These are phyloP conservation scores for Purshia tridentata DNA, from an alignment of 306 rosid species.

Conservation along the genomic window DNA sequence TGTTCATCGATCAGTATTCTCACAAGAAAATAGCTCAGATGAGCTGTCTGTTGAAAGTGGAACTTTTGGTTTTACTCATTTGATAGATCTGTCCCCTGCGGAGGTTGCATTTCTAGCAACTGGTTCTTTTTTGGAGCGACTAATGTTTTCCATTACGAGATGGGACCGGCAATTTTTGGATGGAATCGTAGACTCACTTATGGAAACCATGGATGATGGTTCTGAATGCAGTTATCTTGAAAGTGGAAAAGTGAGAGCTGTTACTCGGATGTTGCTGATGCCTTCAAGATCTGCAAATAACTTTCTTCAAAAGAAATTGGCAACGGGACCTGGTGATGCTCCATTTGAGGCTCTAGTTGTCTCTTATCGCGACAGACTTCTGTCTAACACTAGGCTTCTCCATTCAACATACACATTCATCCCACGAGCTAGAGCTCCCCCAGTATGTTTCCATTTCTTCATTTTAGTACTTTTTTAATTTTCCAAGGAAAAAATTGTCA, in stretches of 20 bases:
- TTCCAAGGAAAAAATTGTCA: conserved; percentile 2
- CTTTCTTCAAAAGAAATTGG: conserved; percentile 47
- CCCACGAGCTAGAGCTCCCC: conserved; percentile 89
- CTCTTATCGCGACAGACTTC: conserved; percentile 66
- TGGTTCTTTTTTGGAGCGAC: conserved; percentile 70
- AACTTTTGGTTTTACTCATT: conserved; percentile 77
- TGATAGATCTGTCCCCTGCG: conserved; percentile 80
- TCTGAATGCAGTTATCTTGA: conserved; percentile 55
- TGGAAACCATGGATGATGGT: conserved; percentile 51
- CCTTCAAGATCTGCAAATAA: conserved; percentile 63
- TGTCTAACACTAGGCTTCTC: conserved; percentile 73
- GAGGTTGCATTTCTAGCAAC: conserved; percentile 82
- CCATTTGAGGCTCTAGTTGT: conserved; percentile 85
- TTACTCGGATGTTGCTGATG: conserved; percentile 75
- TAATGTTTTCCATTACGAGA: conserved; percentile 72
- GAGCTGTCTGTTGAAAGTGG: conserved; percentile 48
- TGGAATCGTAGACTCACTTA: conserved; percentile 54
- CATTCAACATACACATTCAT: conserved; percentile 85
- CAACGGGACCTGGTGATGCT: conserved; percentile 60
- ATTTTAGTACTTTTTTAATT: conserved; percentile 7
- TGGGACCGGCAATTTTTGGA: conserved; percentile 59
- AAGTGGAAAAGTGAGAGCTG: conserved; percentile 67
- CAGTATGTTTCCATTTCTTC: conserved; percentile 54
- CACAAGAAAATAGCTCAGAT: conserved; percentile 37
- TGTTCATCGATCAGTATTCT: conserved; percentile 62